Percentiles rank a stretch among this genome's conserved stretches.
Evolutionary conservation across 1,284 basidiomycete genomes (phyloP).

Genomic region (Rhodotorula sp.): DNA sequence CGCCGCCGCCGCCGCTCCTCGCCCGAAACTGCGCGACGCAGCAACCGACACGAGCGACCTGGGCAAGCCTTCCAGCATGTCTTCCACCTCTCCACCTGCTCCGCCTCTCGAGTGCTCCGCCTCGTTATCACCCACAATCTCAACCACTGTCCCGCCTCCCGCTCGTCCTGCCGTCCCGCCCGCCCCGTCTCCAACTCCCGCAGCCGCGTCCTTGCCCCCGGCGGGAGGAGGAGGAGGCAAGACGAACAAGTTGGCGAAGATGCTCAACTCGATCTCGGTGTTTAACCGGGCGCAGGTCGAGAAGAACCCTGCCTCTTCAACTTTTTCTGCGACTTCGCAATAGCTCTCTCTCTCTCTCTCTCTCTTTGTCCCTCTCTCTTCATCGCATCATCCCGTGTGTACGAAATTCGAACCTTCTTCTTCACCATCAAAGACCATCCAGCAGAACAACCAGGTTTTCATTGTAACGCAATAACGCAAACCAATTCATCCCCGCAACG

Average conservation of each 20-base stretch:
- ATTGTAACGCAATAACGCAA: too few species aligned
- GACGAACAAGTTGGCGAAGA: conserved; percentile 39
- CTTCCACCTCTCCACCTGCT: neutral
- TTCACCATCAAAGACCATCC: too few species aligned
- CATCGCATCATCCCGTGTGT: too few species aligned
- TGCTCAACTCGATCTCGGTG: conserved; percentile 37
- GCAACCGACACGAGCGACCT: conserved; percentile 38
- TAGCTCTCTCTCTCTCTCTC: too few species aligned
- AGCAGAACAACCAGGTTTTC: too few species aligned
- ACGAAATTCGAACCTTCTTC: too few species aligned
- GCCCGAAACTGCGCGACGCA: conserved; percentile 33
- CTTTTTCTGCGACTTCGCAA: too few species aligned
- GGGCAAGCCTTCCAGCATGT: neutral
- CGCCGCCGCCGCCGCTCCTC: neutral
- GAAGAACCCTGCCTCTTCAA: too few species aligned
- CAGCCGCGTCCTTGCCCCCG: neutral
- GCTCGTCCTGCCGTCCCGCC: conserved; percentile 1
- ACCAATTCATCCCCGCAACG: too few species aligned
- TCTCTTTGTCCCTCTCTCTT: too few species aligned
- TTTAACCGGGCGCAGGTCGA: conserved; percentile 27
- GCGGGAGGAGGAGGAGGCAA: conserved; percentile 10
- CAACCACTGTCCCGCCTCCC: neutral
- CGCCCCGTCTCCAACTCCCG: neutral
- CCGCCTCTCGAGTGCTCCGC: neutral
- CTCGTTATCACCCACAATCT: neutral